Base-by-base conservation (phyloP, 2,329 filamentous ascomycete genomes). In the Reticulascus tulasneorum region DNA sequence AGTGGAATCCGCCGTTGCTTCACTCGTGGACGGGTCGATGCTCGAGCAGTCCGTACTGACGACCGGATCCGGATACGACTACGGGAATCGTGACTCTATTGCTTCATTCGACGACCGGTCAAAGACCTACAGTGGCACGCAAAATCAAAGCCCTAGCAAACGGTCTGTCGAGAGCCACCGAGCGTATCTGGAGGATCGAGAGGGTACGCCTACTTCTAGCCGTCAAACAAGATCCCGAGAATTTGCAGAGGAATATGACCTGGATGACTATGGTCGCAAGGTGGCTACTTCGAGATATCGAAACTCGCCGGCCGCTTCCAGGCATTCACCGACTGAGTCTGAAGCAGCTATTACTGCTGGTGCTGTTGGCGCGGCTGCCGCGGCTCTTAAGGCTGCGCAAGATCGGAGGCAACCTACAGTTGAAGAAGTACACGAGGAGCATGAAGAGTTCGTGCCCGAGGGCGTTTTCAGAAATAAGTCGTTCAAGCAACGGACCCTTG, bases 1-100 rank as follows among this genome's bases (percentile, higher is more conserved):
- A 3, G 81, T 94, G 0, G 90, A 96, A 59, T 96, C 90, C 11
- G 86, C 85, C 9, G 90, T 97, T 9, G 91, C 91, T 7, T 96
- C 90, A 12, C 68, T 97, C 7, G 67, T 82, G 2, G 84, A 93
- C 49, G 87, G 89, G 13, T 91, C 88, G 1, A 66, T 74, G 58
- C 56, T 78, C 12, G 74, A 78, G 5, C 74, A 75, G 33, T 94
- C 88, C 3, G 76, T 83, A 10, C 56, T 95, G 35, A 90, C 79
- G 4, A 66, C 54, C 23, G 46, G 37, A 9, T 82, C 78, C 10
- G 69, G 67, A 21, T 49, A 42, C 24, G 37, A 42, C 9, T 42
- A 42, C 19, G 29, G 29, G 13, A 50, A 52, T 40, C 45, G 63
- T 39, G 48, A 67, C 50, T 62, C 72, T 38, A 56, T 51, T 19